Evolutionary conservation across 176 grass and related monocot genomes (phyloP).

Genomic region (Oryza punctata): DNA sequence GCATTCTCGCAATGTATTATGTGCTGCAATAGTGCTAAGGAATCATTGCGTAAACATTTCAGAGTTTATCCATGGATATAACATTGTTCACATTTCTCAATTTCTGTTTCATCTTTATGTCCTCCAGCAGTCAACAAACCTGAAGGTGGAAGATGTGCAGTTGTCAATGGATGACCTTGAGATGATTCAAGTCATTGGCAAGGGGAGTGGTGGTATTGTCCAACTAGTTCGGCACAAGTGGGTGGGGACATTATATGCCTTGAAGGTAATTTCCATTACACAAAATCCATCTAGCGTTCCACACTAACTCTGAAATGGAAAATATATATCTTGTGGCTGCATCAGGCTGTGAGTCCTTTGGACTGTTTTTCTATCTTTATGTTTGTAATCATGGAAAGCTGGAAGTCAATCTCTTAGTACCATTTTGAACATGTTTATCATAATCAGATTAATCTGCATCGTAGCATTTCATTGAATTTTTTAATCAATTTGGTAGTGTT

Average conservation of each 20-base stretch:
- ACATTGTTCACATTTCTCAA: not conserved
- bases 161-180: slow-evolving; percentile 86
- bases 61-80: not conserved
- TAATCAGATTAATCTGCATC: not conserved
- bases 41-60: not conserved
- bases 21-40: not conserved
- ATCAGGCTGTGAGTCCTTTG: not conserved
- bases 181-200: slow-evolving; percentile 93
- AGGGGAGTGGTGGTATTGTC: slow-evolving; percentile 91
- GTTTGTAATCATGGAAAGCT: slow-evolving; percentile 17
- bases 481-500: slow-evolving; percentile 7
- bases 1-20: not conserved
- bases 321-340: not conserved
- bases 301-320: not conserved
- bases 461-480: not conserved
- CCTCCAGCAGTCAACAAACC: slow-evolving; percentile 48
- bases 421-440: not conserved
- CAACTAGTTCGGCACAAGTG: slow-evolving; percentile 93
- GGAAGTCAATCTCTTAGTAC: not conserved
- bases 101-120: not conserved
- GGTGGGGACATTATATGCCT: slow-evolving; percentile 79
- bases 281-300: slow-evolving; percentile 2
- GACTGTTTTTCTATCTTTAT: not conserved
- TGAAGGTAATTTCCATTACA: slow-evolving; percentile 65
- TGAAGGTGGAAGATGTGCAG: slow-evolving; percentile 76